Evolutionary conservation across 768 basidiomycete species (phyloP).

Genomic region (Pisolithus orientalis): DNA sequence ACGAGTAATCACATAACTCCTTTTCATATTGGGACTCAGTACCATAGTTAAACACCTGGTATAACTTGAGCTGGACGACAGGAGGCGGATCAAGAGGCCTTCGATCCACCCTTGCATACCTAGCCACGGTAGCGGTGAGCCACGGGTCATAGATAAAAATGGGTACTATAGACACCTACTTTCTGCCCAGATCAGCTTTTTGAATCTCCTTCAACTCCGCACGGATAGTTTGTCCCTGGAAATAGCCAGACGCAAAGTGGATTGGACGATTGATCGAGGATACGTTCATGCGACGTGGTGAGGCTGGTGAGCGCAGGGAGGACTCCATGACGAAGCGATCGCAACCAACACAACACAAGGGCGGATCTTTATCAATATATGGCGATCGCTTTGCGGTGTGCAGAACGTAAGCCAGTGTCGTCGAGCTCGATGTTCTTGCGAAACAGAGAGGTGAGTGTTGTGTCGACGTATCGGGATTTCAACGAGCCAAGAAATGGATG

Average conservation of each 20-base stretch:
- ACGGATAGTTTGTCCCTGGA: constrained; percentile 49
- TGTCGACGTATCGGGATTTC: not conserved
- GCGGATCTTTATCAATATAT: not conserved
- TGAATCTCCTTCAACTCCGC: constrained; percentile 55
- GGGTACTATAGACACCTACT: constrained; percentile 33
- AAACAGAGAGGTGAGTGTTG: not conserved
- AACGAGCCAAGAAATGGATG: not conserved
- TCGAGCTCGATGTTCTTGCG: not conserved
- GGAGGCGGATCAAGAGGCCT: constrained; percentile 69
- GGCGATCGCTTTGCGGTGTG: not conserved
- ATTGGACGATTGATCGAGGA: constrained; percentile 37
- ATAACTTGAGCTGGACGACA: constrained; percentile 46
- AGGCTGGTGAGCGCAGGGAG: constrained; percentile 9
- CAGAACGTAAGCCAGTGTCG: not conserved
- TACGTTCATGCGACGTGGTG: constrained; percentile 21
- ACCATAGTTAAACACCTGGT: constrained; percentile 36
- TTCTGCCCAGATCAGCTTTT: constrained; percentile 62
- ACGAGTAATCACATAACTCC: constrained; percentile 51
- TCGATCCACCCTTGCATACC: constrained; percentile 56
- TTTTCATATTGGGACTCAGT: constrained; percentile 35
- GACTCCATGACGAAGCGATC: constrained; percentile 13
- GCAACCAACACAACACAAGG: not conserved
- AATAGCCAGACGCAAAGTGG: constrained; percentile 52
- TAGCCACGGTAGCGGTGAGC: constrained; percentile 15
- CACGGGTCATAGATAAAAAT: not conserved